Base-by-base conservation (phyloP, 257 asterid genomes). In the Penstemon newberryi region DNA sequence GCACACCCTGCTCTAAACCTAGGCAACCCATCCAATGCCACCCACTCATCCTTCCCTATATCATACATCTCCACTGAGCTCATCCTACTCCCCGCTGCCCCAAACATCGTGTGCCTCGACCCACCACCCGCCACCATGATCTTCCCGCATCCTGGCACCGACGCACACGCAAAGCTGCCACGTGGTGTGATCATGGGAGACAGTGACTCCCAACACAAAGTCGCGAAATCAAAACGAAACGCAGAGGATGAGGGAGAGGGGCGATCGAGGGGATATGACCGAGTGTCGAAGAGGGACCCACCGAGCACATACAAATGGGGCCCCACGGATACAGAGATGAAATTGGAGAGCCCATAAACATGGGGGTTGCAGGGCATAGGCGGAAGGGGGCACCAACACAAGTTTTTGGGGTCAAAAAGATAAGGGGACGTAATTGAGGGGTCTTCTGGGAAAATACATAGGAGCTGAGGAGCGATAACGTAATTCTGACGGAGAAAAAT, bases 51-150 rank as follows among this genome's bases (percentile, higher is more conserved):
- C 78, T 66, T 88, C 53, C 62, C 82, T n/a, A 87, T 79, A 73
- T 93, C 97, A 75, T 93, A 93, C 93, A 93, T 84, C 86, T 93
- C 98, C 75, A 83, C 98, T 11, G 97, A 90, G 38, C 87, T 86
- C 94, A 90, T 86, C 83, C 95, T 79, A 79, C 94, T 90, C 38
- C 99, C 97, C 0, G 95, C 97, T 0, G 96, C 98, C 56, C 93
- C 96, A 75, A 85, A 90, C 95, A 88, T 76, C 4, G 86, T 75
- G 82, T 93, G 98, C 66, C 98, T 75, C 7, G 94, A 85, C 56
- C 97, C 97, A 3, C 98, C 98, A 3, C 98, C 97, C 3, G 98
- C 98, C 67, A 93, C 97, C 64, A 93, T 76, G 65, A 93, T 90
- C 80, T 78, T 85, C 2, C 84, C 81, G n/a, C 77, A 62, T 44